phyloP scores from a whole-genome alignment of 768 basidiomycete genomes.

The Inosperma sp. region DNA sequence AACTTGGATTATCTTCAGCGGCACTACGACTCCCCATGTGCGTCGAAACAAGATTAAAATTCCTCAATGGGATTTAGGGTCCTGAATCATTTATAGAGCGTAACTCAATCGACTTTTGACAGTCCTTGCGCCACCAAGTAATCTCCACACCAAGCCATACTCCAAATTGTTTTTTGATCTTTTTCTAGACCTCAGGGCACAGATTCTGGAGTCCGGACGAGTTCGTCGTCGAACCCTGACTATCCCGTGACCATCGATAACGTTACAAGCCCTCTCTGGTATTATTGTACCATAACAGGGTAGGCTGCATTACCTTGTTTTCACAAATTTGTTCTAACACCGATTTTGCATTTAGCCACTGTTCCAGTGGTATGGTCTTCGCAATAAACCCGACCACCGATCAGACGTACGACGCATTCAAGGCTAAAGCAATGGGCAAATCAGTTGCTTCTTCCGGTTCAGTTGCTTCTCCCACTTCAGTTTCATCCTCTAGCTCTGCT shows the following conservation, averaged over 20 bases:
- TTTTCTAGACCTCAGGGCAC: conserved; percentile 27
- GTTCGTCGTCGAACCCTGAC: conserved; percentile 32
- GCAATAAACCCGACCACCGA: conserved; percentile 46
- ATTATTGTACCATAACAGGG: conserved; percentile 44
- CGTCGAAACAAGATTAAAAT: not conserved
- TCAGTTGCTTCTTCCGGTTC: conserved; percentile 17
- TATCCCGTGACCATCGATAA: conserved; percentile 36
- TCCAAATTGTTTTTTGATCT: not conserved
- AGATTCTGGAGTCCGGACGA: conserved; percentile 44
- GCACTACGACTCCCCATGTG: conserved; percentile 33
- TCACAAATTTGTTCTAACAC: not conserved
- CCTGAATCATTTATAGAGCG: conserved; percentile 24
- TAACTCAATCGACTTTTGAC: conserved; percentile 39
- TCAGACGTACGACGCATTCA: conserved; percentile 41
- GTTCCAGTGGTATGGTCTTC: conserved; percentile 51
- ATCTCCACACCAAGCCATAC: no score
- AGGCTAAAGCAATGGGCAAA: conserved; percentile 26
- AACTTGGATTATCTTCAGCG: conserved; percentile 15
- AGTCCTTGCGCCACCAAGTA: conserved; percentile 33
- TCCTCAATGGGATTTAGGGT: conserved; percentile 1
- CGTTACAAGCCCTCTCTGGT: conserved; percentile 46
- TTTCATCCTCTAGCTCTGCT: not conserved
- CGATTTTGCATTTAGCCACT: conserved; percentile 34
- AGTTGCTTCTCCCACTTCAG: not conserved
- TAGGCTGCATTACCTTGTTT: conserved; percentile 13